These are phyloP conservation scores for Wickerhamomyces chambardii DNA, from an alignment of 805 yeast species.

Conservation along the genomic window DNA sequence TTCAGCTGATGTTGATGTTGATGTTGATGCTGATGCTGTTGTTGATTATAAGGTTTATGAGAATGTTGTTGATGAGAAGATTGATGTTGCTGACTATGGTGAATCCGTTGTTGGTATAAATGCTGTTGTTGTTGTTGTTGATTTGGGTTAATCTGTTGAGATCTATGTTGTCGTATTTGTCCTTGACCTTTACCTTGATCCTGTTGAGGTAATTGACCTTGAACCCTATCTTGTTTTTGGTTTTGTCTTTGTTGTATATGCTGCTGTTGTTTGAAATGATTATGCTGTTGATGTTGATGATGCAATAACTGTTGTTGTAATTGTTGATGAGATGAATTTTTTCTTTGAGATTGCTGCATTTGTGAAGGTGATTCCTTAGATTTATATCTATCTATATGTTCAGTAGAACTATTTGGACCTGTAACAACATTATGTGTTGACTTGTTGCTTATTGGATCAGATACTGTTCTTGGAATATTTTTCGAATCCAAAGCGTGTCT, in stretches of 20 bases:
- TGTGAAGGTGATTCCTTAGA: background rate
- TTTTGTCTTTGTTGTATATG: slow-evolving; percentile 3
- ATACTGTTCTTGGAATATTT: background rate
- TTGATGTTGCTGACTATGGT: slow-evolving; percentile 1
- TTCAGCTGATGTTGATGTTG: slow-evolving; percentile 5
- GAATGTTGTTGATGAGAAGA: background rate
- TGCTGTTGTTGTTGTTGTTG: no score
- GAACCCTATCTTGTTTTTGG: background rate
- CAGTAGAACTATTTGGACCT: no score
- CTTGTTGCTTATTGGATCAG: background rate
- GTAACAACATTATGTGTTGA: no score
- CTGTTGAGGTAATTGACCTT: no score
- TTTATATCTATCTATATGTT: background rate
- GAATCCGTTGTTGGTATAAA: background rate
- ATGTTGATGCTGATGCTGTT: slow-evolving; percentile 4
- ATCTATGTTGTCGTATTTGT: no score
- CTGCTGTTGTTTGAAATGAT: slow-evolving; percentile 1
- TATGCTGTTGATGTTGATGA: slow-evolving; percentile 1
- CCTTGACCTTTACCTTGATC: no score
- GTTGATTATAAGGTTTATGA: background rate
- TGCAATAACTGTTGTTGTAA: background rate
- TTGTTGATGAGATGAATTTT: slow-evolving; percentile 2
- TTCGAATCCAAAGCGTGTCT: slow-evolving; percentile 19
- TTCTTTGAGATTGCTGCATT: slow-evolving; percentile 2
- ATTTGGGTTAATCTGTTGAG: no score